A percentile compares a stretch with the other conserved stretches of the same genome.
phyloP scores from a whole-genome alignment of 768 basidiomycete species.

The Wakefieldia striispora region DNA sequence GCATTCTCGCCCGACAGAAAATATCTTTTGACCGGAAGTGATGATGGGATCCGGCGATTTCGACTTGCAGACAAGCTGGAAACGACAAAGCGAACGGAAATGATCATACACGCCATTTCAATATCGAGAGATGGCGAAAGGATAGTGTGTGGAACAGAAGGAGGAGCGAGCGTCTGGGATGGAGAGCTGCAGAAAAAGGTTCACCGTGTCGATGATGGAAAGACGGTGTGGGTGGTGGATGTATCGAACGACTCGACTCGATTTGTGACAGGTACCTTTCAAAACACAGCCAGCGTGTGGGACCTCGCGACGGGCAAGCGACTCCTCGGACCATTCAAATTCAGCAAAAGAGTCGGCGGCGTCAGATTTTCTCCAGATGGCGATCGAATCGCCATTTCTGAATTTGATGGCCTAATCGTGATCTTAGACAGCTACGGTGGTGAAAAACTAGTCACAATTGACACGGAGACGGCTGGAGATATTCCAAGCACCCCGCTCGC shows the following conservation, averaged over 20 bases:
- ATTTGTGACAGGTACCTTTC: background rate
- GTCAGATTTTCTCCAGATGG: slow-evolving; percentile 3
- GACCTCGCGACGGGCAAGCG: background rate
- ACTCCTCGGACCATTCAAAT: background rate
- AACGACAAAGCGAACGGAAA: too few relatives aligned
- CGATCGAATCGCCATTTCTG: background rate
- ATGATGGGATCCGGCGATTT: too few relatives aligned
- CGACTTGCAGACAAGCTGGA: too few relatives aligned
- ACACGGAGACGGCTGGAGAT: background rate
- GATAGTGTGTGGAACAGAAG: too few relatives aligned
- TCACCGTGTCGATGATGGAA: background rate
- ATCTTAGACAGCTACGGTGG: background rate
- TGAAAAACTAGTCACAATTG: background rate
- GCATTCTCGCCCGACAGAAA: too few relatives aligned
- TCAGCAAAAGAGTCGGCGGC: background rate
- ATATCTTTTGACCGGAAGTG: too few relatives aligned
- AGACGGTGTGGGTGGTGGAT: too few relatives aligned
- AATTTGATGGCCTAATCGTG: background rate
- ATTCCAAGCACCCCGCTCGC: background rate
- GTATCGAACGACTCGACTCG: background rate
- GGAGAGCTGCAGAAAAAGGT: background rate
- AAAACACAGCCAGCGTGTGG: background rate
- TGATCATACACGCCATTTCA: too few relatives aligned
- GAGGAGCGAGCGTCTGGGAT: too few relatives aligned
- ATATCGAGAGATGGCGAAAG: too few relatives aligned